These are phyloP conservation scores for Ceratobasidium sp. DNA, from an alignment of 1,284 basidiomycete genomes.

Conservation along the genomic window DNA sequence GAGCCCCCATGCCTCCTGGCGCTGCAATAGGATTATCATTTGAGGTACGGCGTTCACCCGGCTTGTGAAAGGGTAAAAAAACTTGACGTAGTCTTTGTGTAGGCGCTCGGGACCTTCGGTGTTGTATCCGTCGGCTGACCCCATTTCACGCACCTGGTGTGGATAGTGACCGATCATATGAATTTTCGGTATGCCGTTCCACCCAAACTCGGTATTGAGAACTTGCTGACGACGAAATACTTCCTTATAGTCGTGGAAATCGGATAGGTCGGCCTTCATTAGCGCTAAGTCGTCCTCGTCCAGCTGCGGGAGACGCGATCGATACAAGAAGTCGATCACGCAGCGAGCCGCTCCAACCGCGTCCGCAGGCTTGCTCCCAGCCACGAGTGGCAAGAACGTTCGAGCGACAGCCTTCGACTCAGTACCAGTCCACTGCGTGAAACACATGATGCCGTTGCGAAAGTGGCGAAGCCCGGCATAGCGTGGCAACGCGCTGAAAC, in stretches of 20 bases:
- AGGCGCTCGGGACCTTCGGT: conserved; percentile 42
- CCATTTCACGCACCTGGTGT: conserved; percentile 18
- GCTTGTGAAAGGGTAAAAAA: conserved; percentile 28
- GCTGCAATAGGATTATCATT: conserved; percentile 37
- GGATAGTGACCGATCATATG: conserved; percentile 42
- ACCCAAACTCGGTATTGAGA: not conserved
- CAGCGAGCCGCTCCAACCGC: conserved; percentile 49
- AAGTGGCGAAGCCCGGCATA: conserved; percentile 21
- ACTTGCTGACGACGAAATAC: conserved; percentile 42
- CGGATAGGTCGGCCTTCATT: conserved; percentile 39
- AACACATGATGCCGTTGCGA: conserved; percentile 30
- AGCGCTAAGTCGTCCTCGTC: conserved; percentile 18
- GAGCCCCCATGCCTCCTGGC: not conserved
- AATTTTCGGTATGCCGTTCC: conserved; percentile 31
- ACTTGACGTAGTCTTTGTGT: conserved; percentile 43
- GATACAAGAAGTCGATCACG: conserved; percentile 58
- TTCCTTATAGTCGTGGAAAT: conserved; percentile 47
- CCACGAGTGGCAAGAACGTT: not conserved
- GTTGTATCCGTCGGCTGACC: conserved; percentile 40
- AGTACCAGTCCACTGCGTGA: conserved; percentile 40
- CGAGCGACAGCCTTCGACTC: conserved; percentile 44
- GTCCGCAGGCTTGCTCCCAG: not conserved
- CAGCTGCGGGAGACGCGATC: not conserved
- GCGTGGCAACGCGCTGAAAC: conserved; percentile 29
- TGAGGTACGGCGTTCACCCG: conserved; percentile 5